Percentiles rank a stretch among this genome's conserved stretches.
Evolutionary conservation across 306 rosid species (phyloP).

Genomic region (Inga oerstediana): DNA sequence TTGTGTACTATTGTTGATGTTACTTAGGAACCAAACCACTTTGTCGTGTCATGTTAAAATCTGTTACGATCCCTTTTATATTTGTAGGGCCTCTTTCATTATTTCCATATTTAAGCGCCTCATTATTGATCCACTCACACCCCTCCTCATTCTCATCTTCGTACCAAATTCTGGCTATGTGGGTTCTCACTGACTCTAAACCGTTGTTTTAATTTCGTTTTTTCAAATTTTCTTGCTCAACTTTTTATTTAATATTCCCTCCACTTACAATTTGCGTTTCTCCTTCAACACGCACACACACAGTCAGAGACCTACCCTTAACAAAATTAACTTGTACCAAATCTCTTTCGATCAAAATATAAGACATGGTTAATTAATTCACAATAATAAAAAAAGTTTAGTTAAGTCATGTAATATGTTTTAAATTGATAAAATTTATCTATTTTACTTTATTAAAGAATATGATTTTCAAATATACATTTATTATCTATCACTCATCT

Average conservation of each 20-base stretch:
- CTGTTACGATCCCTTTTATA: neutral
- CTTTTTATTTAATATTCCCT: neutral
- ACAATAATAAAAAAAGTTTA: no score
- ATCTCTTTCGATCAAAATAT: no score
- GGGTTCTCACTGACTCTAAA: neutral
- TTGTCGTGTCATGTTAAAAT: neutral
- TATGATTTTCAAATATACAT: no score
- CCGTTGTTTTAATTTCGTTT: neutral
- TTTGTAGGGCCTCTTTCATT: neutral
- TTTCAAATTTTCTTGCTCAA: neutral
- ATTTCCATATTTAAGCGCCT: neutral
- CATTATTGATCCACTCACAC: neutral
- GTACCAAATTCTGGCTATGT: neutral
- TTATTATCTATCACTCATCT: no score
- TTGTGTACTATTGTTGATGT: neutral
- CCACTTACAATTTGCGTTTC: neutral
- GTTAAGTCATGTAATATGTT: no score
- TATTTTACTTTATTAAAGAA: no score
- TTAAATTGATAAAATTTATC: no score
- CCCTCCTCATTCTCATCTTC: neutral
- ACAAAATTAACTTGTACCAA: no score
- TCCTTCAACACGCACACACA: no score
- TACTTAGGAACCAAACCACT: constrained; percentile 28
- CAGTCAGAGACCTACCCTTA: no score
- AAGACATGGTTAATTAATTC: no score